Percentiles rank a stretch among this genome's conserved stretches.
phyloP scores from a whole-genome alignment of 2,329 filamentous ascomycete genomes.

The Acephala macrosclerotiorum region DNA sequence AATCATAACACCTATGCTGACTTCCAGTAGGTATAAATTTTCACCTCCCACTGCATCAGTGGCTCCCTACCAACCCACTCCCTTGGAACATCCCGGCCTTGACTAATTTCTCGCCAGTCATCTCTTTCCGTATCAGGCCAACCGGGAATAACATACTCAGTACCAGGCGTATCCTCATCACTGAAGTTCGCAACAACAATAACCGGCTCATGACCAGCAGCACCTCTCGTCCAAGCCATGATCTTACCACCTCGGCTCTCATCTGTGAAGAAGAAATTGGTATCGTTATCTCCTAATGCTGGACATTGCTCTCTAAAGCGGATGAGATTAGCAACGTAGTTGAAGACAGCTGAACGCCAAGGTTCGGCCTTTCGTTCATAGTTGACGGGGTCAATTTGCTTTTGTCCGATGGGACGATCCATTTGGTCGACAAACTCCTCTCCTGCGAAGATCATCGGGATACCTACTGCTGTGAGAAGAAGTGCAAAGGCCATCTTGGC shows the following conservation, averaged over 20 bases:
- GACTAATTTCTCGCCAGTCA: constrained; percentile 30
- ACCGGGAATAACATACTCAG: constrained; percentile 23
- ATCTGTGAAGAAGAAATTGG: constrained; percentile 29
- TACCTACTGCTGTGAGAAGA: constrained; percentile 25
- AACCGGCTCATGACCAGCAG: constrained; percentile 16
- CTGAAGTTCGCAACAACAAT: constrained; percentile 32
- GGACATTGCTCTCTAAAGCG: constrained; percentile 27
- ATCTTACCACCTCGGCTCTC: constrained; percentile 28
- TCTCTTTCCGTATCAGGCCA: constrained; percentile 25
- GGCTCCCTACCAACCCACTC: constrained; percentile 32
- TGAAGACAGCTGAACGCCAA: constrained; percentile 27
- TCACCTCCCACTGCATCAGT: constrained; percentile 31
- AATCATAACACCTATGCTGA: not conserved
- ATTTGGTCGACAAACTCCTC: constrained; percentile 32
- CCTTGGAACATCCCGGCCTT: constrained; percentile 22
- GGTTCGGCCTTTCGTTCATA: constrained; percentile 30
- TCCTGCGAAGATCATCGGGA: constrained; percentile 33
- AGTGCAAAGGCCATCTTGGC: constrained; percentile 29
- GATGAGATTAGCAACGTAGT: constrained; percentile 28
- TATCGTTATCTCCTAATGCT: constrained; percentile 29
- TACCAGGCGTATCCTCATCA: constrained; percentile 26
- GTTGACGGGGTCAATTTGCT: constrained; percentile 31
- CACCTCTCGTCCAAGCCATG: constrained; percentile 32
- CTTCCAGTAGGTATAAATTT: constrained; percentile 33
- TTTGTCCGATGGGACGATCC: constrained; percentile 22